Evolutionary conservation across 192 early-diverging fungal species (phyloP).

Genomic region (Haplosporangium gracile): DNA sequence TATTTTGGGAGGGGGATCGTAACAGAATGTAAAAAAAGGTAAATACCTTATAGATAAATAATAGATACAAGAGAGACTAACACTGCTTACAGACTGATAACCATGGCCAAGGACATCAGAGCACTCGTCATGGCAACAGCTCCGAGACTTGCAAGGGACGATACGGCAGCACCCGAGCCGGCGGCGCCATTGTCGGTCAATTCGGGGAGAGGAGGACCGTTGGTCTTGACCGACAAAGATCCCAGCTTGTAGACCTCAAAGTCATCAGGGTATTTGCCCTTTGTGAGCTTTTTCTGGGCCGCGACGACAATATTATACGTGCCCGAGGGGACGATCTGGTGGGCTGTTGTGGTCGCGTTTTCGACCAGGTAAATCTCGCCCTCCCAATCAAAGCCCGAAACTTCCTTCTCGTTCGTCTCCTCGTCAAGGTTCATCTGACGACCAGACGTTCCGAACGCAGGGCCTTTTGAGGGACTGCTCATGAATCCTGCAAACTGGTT

Average conservation of each 20-base stretch:
- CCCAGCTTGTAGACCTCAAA: constrained; percentile 34
- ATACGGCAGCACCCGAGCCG: not conserved
- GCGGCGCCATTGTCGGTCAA: not conserved
- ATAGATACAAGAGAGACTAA: not conserved
- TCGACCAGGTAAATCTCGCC: constrained; percentile 13
- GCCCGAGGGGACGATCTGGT: constrained; percentile 2
- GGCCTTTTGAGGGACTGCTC: not conserved
- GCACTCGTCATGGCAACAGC: not conserved
- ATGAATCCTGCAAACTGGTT: constrained; percentile 15
- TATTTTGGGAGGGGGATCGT: too few species aligned
- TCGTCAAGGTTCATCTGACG: constrained; percentile 7
- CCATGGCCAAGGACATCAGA: not conserved
- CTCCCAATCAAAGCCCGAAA: not conserved
- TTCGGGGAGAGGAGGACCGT: not conserved
- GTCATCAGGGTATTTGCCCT: constrained; percentile 32
- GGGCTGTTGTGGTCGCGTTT: constrained; percentile 4
- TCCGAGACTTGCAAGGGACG: not conserved
- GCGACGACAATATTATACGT: constrained; percentile 39
- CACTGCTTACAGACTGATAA: not conserved
- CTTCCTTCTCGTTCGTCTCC: not conserved
- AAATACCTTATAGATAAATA: not conserved
- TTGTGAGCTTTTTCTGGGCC: constrained; percentile 41
- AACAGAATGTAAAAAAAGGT: not conserved
- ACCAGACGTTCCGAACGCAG: constrained; percentile 6
- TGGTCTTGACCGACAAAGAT: not conserved